Base-by-base conservation (phyloP, 257 asterid genomes). In the Datura wrightii region DNA sequence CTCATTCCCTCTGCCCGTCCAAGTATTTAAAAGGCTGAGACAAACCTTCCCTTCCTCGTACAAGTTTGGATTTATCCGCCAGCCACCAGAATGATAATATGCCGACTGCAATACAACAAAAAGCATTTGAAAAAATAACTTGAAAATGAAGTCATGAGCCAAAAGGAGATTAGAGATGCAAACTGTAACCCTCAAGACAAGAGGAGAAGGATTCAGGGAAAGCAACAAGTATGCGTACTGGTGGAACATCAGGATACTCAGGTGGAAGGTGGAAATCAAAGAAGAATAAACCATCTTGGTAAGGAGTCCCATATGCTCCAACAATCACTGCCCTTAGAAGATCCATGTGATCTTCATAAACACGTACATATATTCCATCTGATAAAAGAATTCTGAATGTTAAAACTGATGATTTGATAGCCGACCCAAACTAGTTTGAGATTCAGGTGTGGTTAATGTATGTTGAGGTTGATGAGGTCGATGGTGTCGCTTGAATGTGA, bases 1-100 rank as follows among this genome's bases (percentile, higher is more conserved):
- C 90, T 97, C 99, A 78, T 97, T 97, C 85, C 99, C 99, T 89
- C 93, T 94, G 58, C 99, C 99, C 7, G 98, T 91, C 99, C 99
- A 97, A n/a, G 99, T 97, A 85, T 97, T 97, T 89, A 97, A 87
- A 52, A 97, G 95, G 90, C 99, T 97, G 34, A 97, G 99, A 90
- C 99, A 97, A 85, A 97, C 99, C 90, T 97, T 97, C 82, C 99
- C 99, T 89, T 97, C 99, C 95, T 97, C 99, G 4, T 97, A 97
- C 67, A 97, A 88, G 89, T 97, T 97, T 66, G 99, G 99, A 90
- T 97, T 97, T 91, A 97, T 92, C 89, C 99, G 90, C 99, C 99
- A 97, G 36, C 99, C 99, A 86, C 99, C 99, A 86, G 99, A 97
- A 88, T 94, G 98, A 86, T 97, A 97, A 90, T 97, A 92, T 36